A percentile compares a stretch with the other conserved stretches of the same genome.
Conservation (phyloP, 1,284 basidiomycete species). For the Ceratobasidium sp. region DNA sequence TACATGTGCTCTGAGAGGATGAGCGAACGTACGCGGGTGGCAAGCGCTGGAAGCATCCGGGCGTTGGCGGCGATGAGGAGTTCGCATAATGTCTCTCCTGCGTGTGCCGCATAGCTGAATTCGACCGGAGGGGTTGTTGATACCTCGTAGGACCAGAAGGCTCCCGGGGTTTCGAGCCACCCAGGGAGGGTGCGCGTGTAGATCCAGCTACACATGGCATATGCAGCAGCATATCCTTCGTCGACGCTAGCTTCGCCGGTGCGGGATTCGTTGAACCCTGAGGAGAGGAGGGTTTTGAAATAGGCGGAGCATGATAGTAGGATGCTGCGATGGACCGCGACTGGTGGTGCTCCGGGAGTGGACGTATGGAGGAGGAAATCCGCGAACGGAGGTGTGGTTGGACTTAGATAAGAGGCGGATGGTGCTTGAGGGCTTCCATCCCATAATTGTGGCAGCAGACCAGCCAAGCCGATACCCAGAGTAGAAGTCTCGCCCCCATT, state of each 20-base stretch:
- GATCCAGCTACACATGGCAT: constrained; percentile 33
- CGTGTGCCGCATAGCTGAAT: constrained; percentile 21
- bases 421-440: constrained; percentile 4
- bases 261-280: constrained; percentile 24
- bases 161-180: constrained; percentile 23
- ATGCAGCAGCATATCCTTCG: constrained; percentile 29
- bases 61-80: constrained; percentile 38
- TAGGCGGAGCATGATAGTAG: constrained; percentile 7
- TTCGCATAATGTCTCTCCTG: constrained; percentile 25
- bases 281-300: constrained; percentile 12
- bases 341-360: constrained; percentile 22
- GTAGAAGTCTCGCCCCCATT: not conserved
- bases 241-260: constrained; percentile 22
- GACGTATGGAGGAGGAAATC: constrained; percentile 30
- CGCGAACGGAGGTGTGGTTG: constrained; percentile 2
- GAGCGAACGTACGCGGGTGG: constrained; percentile 6
- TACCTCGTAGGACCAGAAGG: not conserved
- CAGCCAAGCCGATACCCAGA: not conserved
- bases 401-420: not conserved
- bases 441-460: constrained; percentile 27
- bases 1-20: constrained; percentile 6
- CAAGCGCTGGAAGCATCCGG: constrained; percentile 33
- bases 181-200: constrained; percentile 15
- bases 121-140: not conserved
- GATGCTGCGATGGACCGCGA: constrained; percentile 26